phyloP scores from a whole-genome alignment of 352 stramenopile genomes.

The Blastocystis sp. region DNA sequence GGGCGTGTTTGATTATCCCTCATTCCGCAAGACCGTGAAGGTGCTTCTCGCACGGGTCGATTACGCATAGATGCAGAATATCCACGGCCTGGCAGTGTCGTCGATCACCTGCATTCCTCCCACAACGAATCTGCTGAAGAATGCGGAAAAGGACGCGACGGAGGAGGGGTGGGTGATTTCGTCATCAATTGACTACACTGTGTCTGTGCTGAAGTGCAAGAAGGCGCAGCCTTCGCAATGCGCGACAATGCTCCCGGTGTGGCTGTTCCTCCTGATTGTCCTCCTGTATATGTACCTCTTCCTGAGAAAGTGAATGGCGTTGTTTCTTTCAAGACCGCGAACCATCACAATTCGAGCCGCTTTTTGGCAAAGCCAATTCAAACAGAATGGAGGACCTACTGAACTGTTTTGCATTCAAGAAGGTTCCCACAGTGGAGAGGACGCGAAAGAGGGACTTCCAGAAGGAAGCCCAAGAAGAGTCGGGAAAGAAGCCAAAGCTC shows the following conservation, averaged over 20 bases:
- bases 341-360: not conserved
- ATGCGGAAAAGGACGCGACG: not conserved
- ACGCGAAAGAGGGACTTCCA: not conserved
- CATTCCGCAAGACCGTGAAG: not conserved
- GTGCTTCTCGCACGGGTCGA: not conserved
- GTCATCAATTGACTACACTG: slow-evolving; percentile 63
- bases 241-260: not conserved
- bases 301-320: not conserved
- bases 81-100: slow-evolving; percentile 34
- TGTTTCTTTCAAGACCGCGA: not conserved
- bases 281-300: not conserved
- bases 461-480: not conserved
- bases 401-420: slow-evolving; percentile 28
- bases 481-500: slow-evolving; percentile 8
- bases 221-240: not conserved
- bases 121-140: not conserved
- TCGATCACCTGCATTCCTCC: not conserved
- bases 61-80: slow-evolving; percentile 7
- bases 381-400: slow-evolving; percentile 46
- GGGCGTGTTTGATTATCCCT: slow-evolving; percentile 21
- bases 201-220: slow-evolving; percentile 22
- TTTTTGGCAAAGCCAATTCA: not conserved
- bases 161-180: slow-evolving; percentile 37
- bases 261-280: not conserved
- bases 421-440: slow-evolving; percentile 41